Evolutionary conservation across 768 basidiomycete genomes (phyloP).

Genomic region (Suillus sp.): DNA sequence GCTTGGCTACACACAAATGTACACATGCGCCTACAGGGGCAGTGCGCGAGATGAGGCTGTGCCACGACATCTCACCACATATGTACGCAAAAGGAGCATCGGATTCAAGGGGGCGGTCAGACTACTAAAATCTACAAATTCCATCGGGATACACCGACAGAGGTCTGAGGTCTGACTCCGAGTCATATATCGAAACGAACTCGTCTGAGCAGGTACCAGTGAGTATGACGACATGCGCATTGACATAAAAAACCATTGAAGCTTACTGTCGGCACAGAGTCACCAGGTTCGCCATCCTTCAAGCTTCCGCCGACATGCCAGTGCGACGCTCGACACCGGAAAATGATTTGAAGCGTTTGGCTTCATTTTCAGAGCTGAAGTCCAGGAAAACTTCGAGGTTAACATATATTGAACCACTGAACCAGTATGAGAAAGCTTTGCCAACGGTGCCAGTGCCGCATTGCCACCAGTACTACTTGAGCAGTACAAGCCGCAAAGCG

Average conservation of each 20-base stretch:
- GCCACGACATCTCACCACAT: not conserved
- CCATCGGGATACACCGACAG: not conserved
- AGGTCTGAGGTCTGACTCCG: not conserved
- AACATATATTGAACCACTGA: not conserved
- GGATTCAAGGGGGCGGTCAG: too few species aligned
- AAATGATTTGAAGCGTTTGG: not conserved
- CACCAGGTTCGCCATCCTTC: not conserved
- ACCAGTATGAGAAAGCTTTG: not conserved
- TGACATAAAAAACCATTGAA: not conserved
- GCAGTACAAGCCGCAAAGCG: not conserved
- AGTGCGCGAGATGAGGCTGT: not conserved
- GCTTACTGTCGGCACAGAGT: not conserved
- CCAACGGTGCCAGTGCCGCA: not conserved
- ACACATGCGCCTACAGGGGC: constrained; percentile 7
- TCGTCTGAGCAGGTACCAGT: not conserved
- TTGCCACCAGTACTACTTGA: not conserved
- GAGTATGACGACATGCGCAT: not conserved
- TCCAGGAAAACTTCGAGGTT: not conserved
- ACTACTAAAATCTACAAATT: not conserved
- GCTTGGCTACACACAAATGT: not conserved
- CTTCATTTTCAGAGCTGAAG: not conserved
- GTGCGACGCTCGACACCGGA: not conserved
- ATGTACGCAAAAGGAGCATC: not conserved
- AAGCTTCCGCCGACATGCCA: too few species aligned
- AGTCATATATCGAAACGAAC: not conserved